Base-by-base conservation (phyloP, 306 rosid genomes). In the Aeschynomene evenia region DNA sequence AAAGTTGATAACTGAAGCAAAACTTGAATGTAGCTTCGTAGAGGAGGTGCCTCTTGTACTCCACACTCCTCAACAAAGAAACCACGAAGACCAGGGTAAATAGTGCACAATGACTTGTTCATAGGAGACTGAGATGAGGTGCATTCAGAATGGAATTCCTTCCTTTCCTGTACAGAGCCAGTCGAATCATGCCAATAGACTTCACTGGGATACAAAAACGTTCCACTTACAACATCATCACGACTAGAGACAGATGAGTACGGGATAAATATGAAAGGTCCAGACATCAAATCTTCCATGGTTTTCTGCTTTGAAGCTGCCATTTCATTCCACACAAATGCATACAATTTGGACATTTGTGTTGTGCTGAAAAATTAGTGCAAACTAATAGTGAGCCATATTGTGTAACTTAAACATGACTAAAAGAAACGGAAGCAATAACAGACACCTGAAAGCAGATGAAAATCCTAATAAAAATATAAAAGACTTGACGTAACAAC, bases 281-380 rank as follows among this genome's bases (percentile, higher is more conserved):
- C 90, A 16, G 90, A 85, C 74, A 45, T 63, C 45, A 88, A 81
- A 64, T 84, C 87, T 84, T 85, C 88, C 53, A 76, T 52, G 36
- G 78, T 79, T 74, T 80, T 80, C 79, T 83, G 78, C 80, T 77
- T 87, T 72, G 94, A 84, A 65, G 82, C 18, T 64, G 85, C 82
- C 86, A 83, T 81, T 85, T 90, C 94, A 77, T 78, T 88, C 96
- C 97, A 88, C 70, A 93, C 61, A 79, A 85, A 86, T 3, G 89
- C 39, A 78, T 90, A 93, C 18, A 93, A 81, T 61, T 78, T 84
- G 80, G 91, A 85, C 97, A 93, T 90, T 78, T 93, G 97, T 15
- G 78, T 66, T 52, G 86, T 67, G 79, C 98, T 93, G 85, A 15
- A 73, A 55, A 80, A 70, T 20, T 63, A 36, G 80, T 28, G 58